Percentiles rank a stretch among this genome's conserved stretches.
These are phyloP conservation scores for Amaranthus palmeri DNA, from an alignment of 148 eudicot genomes.

Conservation along the genomic window DNA sequence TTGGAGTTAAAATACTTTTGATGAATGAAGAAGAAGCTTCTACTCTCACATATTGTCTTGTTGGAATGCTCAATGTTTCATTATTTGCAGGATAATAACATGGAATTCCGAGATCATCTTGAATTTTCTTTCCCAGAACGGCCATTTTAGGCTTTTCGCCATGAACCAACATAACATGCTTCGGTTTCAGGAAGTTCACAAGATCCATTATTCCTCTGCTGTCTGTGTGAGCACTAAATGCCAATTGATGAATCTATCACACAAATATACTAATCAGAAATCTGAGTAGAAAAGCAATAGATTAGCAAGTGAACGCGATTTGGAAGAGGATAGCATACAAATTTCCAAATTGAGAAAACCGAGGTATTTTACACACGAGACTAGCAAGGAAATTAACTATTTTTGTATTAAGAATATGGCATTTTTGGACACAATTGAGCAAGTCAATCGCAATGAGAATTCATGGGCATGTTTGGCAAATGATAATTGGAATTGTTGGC, in stretches of 20 bases:
- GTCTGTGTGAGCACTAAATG: slow-evolving; percentile 95
- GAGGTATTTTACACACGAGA: background rate
- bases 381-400: background rate
- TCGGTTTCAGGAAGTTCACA: slow-evolving; percentile 72
- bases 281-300: background rate
- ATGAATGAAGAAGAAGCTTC: slow-evolving; percentile 54
- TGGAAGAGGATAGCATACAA: background rate
- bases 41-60: slow-evolving; percentile 56
- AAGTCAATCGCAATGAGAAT: no score
- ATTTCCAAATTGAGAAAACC: background rate
- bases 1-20: slow-evolving; percentile 49
- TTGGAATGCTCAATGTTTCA: slow-evolving; percentile 51
- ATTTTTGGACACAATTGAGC: no score
- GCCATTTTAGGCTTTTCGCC: slow-evolving; percentile 93
- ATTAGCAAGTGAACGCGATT: background rate
- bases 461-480: no score
- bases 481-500: no score
- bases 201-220: slow-evolving; percentile 98
- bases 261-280: background rate
- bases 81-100: slow-evolving; percentile 77
- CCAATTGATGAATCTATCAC: slow-evolving; percentile 72
- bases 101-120: slow-evolving; percentile 56
- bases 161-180: slow-evolving; percentile 85
- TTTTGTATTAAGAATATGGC: no score
- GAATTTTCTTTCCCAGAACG: slow-evolving; percentile 52